Base-by-base conservation (phyloP, 148 eudicot species). In the Dysphania ambrosioides region DNA sequence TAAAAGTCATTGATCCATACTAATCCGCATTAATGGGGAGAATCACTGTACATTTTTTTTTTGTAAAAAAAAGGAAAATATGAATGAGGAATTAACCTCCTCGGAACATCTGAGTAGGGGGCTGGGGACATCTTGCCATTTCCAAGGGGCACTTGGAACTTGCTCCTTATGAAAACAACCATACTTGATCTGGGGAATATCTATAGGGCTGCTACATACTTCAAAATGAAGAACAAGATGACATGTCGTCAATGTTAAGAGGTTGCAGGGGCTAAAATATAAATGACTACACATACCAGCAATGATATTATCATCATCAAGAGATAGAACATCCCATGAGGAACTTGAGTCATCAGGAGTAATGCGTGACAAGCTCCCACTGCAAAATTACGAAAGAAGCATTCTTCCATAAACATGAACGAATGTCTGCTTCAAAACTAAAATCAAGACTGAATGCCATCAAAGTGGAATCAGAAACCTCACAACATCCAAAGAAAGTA, bases 281-380 rank as follows among this genome's bases (percentile, higher is more conserved):
- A 70, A 12, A 65, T 60, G n/a, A 31, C 18, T 31, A 56, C 59
- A 65, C 70, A 44, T 80, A 94, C 98, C 98, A 71, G 97, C 91
- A 81, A 94, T 78, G 68, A 92, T 82, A 79, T 88, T 94, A 80
- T 94, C 90, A 71, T 86, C 79, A 72, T 94, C 97, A 18, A 94
- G 80, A 6, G 97, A 55, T 70, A 94, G 91, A 78, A 90, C 75
- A 70, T 74, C 81, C 98, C 98, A 94, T 12, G 91, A 91, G 77
- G 77, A 82, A 61, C 47, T 60, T 23, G 90, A 87, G 59, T 82
- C 79, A 63, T 81, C 61, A 32, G 96, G 95, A 72, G 86, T 87
- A 78, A 90, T 77, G 57, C 89, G 84, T 40, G 83, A 81, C 32
- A 94, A 86, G 44, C 84, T 61, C 56, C 98, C 98, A 70, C 98